phyloP scores from a whole-genome alignment of 257 asterid genomes.

The Eucommia ulmoides region DNA sequence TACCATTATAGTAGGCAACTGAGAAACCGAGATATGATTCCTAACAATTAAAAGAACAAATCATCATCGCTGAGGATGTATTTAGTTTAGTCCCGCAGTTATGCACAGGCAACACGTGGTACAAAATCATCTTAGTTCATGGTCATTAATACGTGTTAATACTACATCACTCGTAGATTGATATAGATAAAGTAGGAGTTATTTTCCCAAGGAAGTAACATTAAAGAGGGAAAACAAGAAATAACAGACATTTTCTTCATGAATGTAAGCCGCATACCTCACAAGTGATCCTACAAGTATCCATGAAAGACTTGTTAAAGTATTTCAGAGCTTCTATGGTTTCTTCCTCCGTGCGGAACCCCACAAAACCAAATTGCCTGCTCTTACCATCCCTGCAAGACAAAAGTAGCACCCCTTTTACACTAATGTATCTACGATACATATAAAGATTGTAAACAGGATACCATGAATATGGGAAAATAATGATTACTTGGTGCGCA shows the following conservation, averaged over 20 bases:
- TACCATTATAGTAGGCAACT: too few species aligned
- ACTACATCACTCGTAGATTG: neutral
- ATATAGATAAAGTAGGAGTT: neutral
- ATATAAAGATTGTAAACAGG: neutral
- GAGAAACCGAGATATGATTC: too few species aligned
- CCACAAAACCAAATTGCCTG: slow-evolving; percentile 81
- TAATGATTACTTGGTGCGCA: slow-evolving; percentile 63
- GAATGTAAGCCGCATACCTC: slow-evolving; percentile 50
- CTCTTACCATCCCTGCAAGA: slow-evolving; percentile 74
- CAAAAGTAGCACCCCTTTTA: neutral
- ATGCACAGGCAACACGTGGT: neutral
- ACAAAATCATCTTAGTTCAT: neutral
- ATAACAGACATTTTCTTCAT: too few species aligned
- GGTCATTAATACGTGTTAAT: neutral
- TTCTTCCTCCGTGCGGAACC: slow-evolving; percentile 66
- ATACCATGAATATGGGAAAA: neutral
- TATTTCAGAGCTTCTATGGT: slow-evolving; percentile 53
- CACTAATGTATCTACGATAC: neutral
- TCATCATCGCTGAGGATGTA: too few species aligned
- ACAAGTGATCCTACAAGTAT: slow-evolving; percentile 56
- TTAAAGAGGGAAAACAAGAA: slow-evolving; percentile 7
- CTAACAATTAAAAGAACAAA: too few species aligned
- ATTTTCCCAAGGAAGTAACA: neutral
- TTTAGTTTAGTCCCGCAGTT: neutral
- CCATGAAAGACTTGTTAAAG: slow-evolving; percentile 63